These are phyloP conservation scores for Penicillium rolfsii DNA, from an alignment of 2,329 filamentous ascomycete species.

Conservation along the genomic window DNA sequence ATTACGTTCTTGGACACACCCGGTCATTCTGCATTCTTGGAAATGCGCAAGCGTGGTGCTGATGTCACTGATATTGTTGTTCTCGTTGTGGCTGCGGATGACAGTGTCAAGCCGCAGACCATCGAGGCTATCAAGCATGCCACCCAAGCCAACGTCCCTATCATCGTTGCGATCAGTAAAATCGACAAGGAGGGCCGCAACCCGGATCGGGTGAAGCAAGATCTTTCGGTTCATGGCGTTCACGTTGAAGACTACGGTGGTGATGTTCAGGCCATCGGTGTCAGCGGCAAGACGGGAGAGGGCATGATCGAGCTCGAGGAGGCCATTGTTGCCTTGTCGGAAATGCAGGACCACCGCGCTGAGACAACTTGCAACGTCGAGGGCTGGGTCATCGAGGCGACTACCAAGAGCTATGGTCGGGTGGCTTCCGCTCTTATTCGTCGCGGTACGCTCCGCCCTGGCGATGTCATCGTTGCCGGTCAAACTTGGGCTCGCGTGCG, in stretches of 20 bases:
- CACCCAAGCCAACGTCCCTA: conserved; percentile 80
- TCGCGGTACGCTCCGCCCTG: conserved; percentile 78
- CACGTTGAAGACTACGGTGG: conserved; percentile 95
- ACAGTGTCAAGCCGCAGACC: conserved; percentile 96
- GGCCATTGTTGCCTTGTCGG: conserved; percentile 80
- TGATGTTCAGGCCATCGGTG: conserved; percentile 86
- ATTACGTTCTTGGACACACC: conserved; percentile 98
- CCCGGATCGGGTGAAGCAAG: conserved; percentile 81
- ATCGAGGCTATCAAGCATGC: conserved; percentile 96
- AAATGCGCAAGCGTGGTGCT: conserved; percentile 93
- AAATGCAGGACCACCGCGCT: conserved; percentile 87
- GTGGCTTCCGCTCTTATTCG: conserved; percentile 88
- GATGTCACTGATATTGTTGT: conserved; percentile 97
- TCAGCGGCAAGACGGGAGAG: conserved; percentile 90
- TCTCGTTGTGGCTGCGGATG: conserved; percentile 92
- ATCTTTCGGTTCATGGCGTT: conserved; percentile 79
- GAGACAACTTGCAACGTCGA: conserved; percentile 77
- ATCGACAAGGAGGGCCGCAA: conserved; percentile 85
- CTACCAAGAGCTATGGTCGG: conserved; percentile 80
- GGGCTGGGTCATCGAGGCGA: conserved; percentile 92
- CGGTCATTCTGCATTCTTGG: conserved; percentile 91
- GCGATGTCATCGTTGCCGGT: conserved; percentile 85
- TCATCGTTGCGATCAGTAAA: conserved; percentile 98
- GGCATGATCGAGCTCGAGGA: conserved; percentile 94
- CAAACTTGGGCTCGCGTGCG: conserved; percentile 87